These are phyloP conservation scores for Gossypium davidsonii DNA, from an alignment of 441 rosid genomes.

Conservation along the genomic window DNA sequence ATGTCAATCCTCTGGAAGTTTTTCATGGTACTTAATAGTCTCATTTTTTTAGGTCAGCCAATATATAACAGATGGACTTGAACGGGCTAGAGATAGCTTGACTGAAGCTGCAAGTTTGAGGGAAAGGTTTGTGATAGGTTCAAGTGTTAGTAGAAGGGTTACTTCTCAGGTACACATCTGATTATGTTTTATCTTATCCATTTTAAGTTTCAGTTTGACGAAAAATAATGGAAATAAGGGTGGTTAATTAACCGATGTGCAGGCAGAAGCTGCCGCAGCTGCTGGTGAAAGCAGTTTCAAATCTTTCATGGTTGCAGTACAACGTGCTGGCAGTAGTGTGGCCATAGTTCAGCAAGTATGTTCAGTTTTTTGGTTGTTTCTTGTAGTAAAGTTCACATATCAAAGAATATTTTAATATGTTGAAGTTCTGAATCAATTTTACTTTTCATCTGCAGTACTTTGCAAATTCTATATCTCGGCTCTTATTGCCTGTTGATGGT, in stretches of 20 bases:
- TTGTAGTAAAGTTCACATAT: constrained; percentile 14
- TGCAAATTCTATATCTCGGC: constrained; percentile 94
- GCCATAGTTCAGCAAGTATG: constrained; percentile 96
- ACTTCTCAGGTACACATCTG: constrained; percentile 83
- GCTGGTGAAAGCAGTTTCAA: constrained; percentile 99
- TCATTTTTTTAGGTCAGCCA: constrained; percentile 59
- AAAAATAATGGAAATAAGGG: constrained; percentile 16
- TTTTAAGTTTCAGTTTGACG: background rate
- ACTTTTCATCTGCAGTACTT: constrained; percentile 57
- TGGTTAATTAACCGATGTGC: constrained; percentile 28
- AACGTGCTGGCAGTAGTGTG: constrained; percentile 97
- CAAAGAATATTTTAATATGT: constrained; percentile 3
- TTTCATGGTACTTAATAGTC: constrained; percentile 16
- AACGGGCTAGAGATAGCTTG: constrained; percentile 87
- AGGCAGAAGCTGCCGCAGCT: constrained; percentile 99
- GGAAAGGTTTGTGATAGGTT: constrained; percentile 92
- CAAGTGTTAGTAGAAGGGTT: constrained; percentile 84
- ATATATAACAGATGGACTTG: constrained; percentile 94
- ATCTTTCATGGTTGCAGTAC: constrained; percentile 98
- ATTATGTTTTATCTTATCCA: constrained; percentile 22
- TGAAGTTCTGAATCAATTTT: constrained; percentile 12
- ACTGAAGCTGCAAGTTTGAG: constrained; percentile 91
- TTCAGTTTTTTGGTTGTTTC: constrained; percentile 14
- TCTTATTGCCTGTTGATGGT: constrained; percentile 94
- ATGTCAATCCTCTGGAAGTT: constrained; percentile 5